Evolutionary conservation across 2,329 filamentous ascomycete genomes (phyloP).

Genomic region (Colletotrichum sp.): DNA sequence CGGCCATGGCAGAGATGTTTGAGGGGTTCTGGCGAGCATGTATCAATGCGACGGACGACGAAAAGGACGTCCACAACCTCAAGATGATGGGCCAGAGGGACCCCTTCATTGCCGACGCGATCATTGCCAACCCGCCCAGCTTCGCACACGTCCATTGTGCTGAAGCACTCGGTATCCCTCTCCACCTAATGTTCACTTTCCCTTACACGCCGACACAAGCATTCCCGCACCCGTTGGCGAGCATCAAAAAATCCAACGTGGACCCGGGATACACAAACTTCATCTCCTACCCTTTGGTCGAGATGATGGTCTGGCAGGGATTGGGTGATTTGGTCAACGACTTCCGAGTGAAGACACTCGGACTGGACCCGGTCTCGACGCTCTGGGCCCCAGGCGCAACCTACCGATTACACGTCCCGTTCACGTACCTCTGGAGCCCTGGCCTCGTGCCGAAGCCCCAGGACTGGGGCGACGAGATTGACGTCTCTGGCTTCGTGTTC

Average conservation of each 20-base stretch:
- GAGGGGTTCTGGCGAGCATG: constrained; percentile 83
- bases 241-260: constrained; percentile 74
- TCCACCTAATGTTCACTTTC: constrained; percentile 90
- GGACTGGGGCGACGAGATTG: constrained; percentile 73
- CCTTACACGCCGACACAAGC: constrained; percentile 78
- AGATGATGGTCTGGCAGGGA: constrained; percentile 92
- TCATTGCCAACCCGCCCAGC: constrained; percentile 83
- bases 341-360: constrained; percentile 72
- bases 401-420: constrained; percentile 76
- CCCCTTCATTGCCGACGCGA: constrained; percentile 76
- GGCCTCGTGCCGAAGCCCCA: constrained; percentile 69
- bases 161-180: constrained; percentile 76
- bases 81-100: constrained; percentile 69
- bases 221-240: constrained; percentile 80
- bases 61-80: constrained; percentile 63
- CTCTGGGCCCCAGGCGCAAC: constrained; percentile 79
- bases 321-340: constrained; percentile 80
- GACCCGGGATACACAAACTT: constrained; percentile 79
- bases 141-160: constrained; percentile 83
- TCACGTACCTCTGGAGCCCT: constrained; percentile 76
- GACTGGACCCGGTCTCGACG: constrained; percentile 75
- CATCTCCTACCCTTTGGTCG: constrained; percentile 80
- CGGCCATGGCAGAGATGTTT: constrained; percentile 82
- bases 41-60: constrained; percentile 74
- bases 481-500: constrained; percentile 81